Evolutionary conservation across 768 basidiomycete genomes (phyloP).

Genomic region (Suillus plorans): DNA sequence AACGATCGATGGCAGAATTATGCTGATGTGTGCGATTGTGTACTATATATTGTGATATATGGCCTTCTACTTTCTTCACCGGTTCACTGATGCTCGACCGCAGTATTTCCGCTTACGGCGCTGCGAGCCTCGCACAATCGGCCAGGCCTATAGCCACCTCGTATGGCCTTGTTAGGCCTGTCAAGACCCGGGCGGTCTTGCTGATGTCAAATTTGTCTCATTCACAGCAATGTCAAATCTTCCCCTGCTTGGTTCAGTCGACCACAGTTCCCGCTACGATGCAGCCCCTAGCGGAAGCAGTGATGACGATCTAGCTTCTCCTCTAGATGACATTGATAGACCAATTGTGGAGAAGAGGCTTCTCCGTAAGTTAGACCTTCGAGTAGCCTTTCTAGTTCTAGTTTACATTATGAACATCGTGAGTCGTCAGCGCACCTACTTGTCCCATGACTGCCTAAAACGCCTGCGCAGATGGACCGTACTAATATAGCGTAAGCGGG

Average conservation of each 20-base stretch:
- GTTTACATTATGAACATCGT: slow-evolving; percentile 50
- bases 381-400: slow-evolving; percentile 44
- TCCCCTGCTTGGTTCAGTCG: neutral
- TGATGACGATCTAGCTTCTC: neutral
- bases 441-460: neutral
- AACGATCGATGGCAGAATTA: too few species aligned
- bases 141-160: too few species aligned
- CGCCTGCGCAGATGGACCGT: slow-evolving; percentile 51
- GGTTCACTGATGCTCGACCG: too few species aligned
- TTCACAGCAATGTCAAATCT: neutral
- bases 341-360: slow-evolving; percentile 46
- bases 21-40: too few species aligned
- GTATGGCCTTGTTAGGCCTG: too few species aligned
- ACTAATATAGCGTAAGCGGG: slow-evolving; percentile 58
- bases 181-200: too few species aligned
- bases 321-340: slow-evolving; percentile 14
- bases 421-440: slow-evolving; percentile 13
- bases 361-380: slow-evolving; percentile 41
- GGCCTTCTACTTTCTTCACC: too few species aligned
- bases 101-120: too few species aligned
- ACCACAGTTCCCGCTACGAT: neutral
- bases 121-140: too few species aligned
- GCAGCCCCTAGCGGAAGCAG: neutral
- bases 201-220: too few species aligned
- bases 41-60: too few species aligned